Evolutionary conservation across 1,139 yeast species (phyloP), one percentile per base, ranked within the genome.

Genomic region (Meyerozyma sp.): DNA sequence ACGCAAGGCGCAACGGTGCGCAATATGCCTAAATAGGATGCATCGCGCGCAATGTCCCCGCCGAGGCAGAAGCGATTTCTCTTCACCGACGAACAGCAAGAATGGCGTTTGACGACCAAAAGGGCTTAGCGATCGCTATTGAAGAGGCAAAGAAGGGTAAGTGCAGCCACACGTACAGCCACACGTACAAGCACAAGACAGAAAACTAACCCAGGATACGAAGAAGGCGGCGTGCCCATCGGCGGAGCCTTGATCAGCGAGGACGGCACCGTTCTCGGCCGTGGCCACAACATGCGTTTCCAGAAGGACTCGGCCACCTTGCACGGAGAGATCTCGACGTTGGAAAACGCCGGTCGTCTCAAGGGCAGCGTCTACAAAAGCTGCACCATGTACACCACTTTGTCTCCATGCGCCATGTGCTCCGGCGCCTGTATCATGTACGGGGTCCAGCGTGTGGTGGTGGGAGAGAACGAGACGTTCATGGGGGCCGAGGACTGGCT

Each of bases 381-480:
- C 57, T 83, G 83, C 65, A 85, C 84, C 51, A 80, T 91, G 81
- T 91, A 90, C 66, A 89, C 97, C 37, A 87, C 97, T 0, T 70
- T 91, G 51, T 86, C 96, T 6, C 97, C 98, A 2, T 91, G 98
- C 62, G 75, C 82, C 52, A 91, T 91, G 97, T 91, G 98, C 59
- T 79, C 95, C 7, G 98, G 98, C 16, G 95, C 96, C 13, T 87
- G 94, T 52, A 59, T 91, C 44, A 72, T 91, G 73, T 91, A 90
- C 65, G 96, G 96, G 32, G 75, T 91, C 51, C 81, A 82, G 53
- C 73, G 97, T 51, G 85, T 89, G 32, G 97, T 91, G 0, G 58
- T 89, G 63, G 97, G 96, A 18, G 98, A 91, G 63, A 89, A 89
- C 62, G 78, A 66, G 42, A 90, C 84, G 23, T 91, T 85, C 55